Conservation (phyloP, 129 eudicot genomes). For the Flaveria linearis region DNA sequence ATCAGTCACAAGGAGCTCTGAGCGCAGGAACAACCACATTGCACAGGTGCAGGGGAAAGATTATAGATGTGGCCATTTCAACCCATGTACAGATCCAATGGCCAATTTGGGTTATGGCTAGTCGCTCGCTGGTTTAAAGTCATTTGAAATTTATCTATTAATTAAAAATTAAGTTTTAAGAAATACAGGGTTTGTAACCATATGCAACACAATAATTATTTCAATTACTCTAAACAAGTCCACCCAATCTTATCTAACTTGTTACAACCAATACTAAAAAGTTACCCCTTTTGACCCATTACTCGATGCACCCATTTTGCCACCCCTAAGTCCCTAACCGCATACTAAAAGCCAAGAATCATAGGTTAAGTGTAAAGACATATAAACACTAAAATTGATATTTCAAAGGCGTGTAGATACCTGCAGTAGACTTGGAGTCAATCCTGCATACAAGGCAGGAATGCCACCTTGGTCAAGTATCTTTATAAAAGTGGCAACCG, state of each 20-base stretch:
- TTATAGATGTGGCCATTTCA: no score
- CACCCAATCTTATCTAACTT: background rate
- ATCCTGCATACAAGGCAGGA: slow-evolving; percentile 91
- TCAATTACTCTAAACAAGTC: background rate
- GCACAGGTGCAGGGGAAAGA: no score
- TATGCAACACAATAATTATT: no score
- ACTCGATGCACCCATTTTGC: background rate
- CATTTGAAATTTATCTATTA: no score
- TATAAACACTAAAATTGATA: background rate
- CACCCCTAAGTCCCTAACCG: no score
- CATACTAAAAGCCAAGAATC: background rate
- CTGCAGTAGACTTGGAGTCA: slow-evolving; percentile 94
- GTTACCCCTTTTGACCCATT: background rate
- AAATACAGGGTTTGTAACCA: no score
- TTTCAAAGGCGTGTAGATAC: slow-evolving; percentile 34
- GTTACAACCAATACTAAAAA: background rate
- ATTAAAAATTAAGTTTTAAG: no score
- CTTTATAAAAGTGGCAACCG: slow-evolving; percentile 70
- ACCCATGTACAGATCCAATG: no score
- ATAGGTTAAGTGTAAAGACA: background rate
- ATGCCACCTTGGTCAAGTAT: slow-evolving; percentile 84
- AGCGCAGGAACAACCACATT: no score
- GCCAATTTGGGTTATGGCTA: no score
- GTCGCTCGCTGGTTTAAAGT: no score
- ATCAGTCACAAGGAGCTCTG: no score